Evolutionary conservation across 2,329 filamentous ascomycete genomes (phyloP).

Genomic region (Colletotrichum gloeosporioides): DNA sequence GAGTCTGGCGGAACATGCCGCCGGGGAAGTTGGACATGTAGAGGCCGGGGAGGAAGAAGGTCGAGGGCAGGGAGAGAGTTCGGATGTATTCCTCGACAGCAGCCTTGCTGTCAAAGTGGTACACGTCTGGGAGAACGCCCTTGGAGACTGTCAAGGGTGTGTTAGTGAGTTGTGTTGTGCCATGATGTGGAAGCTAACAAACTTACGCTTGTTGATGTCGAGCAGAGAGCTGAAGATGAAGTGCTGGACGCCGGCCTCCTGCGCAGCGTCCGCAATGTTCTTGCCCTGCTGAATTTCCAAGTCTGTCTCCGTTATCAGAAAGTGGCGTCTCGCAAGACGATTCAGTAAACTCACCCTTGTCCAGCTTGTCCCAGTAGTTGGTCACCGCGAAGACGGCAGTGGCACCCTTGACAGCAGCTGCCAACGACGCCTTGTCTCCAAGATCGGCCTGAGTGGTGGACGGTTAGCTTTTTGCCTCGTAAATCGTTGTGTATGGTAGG

Average conservation of each 20-base stretch:
- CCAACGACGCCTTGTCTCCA: slow-evolving; percentile 48
- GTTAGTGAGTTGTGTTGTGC: background rate
- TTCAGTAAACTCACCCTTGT: slow-evolving; percentile 27
- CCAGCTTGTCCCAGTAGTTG: slow-evolving; percentile 53
- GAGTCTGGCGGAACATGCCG: slow-evolving; percentile 30
- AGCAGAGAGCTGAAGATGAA: slow-evolving; percentile 50
- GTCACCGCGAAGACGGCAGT: slow-evolving; percentile 58
- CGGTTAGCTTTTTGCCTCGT: background rate
- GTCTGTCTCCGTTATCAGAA: slow-evolving; percentile 15
- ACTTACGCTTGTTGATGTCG: slow-evolving; percentile 43
- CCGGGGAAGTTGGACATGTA: slow-evolving; percentile 58
- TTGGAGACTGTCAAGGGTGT: slow-evolving; percentile 35
- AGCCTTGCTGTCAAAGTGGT: slow-evolving; percentile 64
- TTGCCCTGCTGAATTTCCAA: slow-evolving; percentile 51
- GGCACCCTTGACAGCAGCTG: slow-evolving; percentile 48
- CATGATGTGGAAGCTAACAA: background rate
- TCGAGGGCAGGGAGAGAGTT: slow-evolving; percentile 46
- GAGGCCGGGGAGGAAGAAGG: slow-evolving; percentile 57
- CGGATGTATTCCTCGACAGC: slow-evolving; percentile 60
- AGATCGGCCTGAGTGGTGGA: slow-evolving; percentile 47
- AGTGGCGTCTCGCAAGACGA: background rate
- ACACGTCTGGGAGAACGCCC: slow-evolving; percentile 44
- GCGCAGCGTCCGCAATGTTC: slow-evolving; percentile 50
- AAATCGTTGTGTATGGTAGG: background rate
- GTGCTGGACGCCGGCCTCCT: slow-evolving; percentile 46